These are phyloP conservation scores for Halteria grandinella DNA, from an alignment of 73 alveolate species.

Conservation along the genomic window DNA sequence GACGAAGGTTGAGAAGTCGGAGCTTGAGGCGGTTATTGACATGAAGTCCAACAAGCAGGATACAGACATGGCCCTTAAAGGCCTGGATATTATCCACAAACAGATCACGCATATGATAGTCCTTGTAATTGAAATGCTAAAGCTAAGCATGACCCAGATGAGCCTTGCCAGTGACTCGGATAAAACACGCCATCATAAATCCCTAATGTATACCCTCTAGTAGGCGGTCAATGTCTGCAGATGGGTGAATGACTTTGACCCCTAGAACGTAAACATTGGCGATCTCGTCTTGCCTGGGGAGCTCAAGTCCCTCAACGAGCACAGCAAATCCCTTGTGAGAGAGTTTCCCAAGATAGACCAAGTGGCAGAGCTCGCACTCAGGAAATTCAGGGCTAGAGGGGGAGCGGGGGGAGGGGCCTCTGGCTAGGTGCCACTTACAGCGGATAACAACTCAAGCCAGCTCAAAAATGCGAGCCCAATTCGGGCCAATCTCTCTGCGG, in stretches of 20 bases:
- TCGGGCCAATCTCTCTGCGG: neutral
- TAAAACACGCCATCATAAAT: too few relatives aligned
- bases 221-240: constrained; percentile 36
- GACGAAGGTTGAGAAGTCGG: constrained; percentile 28
- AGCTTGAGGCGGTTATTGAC: constrained; percentile 6
- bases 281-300: constrained; percentile 56
- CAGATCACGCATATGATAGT: constrained; percentile 29
- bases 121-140: constrained; percentile 1
- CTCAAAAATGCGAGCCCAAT: neutral
- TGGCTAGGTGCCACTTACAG: too few relatives aligned
- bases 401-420: too few relatives aligned
- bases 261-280: constrained; percentile 47
- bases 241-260: constrained; percentile 61
- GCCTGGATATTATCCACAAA: constrained; percentile 41
- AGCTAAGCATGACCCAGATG: neutral
- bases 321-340: neutral
- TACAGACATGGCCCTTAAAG: constrained; percentile 4
- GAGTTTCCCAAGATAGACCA: constrained; percentile 26
- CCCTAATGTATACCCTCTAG: constrained; percentile 30
- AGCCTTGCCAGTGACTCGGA: too few relatives aligned
- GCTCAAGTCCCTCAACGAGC: constrained; percentile 16
- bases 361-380: constrained; percentile 18
- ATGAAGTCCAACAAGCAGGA: constrained; percentile 39
- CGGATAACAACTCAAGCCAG: too few relatives aligned
- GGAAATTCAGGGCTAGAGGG: constrained; percentile 22